phyloP scores from a whole-genome alignment of 345 rosid genomes.

The Sisymbrium irio region DNA sequence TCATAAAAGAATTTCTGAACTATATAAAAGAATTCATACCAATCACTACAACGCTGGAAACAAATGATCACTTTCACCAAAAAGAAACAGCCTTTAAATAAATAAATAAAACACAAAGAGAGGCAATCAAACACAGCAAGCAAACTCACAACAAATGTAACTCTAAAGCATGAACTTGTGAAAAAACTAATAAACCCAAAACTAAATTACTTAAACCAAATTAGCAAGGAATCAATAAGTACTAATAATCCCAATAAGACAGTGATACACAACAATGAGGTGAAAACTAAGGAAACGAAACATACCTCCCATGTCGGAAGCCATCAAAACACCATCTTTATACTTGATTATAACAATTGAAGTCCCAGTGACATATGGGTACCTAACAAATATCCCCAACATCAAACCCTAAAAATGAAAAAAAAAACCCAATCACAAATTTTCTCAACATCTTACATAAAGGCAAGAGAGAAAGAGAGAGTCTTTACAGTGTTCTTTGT shows the following conservation, averaged over 20 bases:
- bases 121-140: background rate
- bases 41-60: background rate
- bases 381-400: conserved; percentile 38
- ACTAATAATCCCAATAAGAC: background rate
- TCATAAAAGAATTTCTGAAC: too few species aligned
- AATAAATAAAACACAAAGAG: background rate
- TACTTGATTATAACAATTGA: conserved; percentile 90
- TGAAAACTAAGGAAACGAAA: background rate
- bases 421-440: background rate
- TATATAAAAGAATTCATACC: background rate
- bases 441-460: background rate
- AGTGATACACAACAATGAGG: background rate
- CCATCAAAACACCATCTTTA: conserved; percentile 96
- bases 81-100: background rate
- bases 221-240: too few species aligned
- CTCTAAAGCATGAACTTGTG: background rate
- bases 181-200: background rate
- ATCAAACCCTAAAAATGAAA: conserved; percentile 12
- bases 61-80: background rate
- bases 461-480: background rate
- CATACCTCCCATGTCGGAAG: conserved; percentile 94
- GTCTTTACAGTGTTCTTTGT: conserved; percentile 50
- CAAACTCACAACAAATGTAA: background rate
- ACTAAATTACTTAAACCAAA: too few species aligned
- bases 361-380: conserved; percentile 94